Conservation (phyloP, 768 basidiomycete genomes). For the Termitomyces sp. region DNA sequence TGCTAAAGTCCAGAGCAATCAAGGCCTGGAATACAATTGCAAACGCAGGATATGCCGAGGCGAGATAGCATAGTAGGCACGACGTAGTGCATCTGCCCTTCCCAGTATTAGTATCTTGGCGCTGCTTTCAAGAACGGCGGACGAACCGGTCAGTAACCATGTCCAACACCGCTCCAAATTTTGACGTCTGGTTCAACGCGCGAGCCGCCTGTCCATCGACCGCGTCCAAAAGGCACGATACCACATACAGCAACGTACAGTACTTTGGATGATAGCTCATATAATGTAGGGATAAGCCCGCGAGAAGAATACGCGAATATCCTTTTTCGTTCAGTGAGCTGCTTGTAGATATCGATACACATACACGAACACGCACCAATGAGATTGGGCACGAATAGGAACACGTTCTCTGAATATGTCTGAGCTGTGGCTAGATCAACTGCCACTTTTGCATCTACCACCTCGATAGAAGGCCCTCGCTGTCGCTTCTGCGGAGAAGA, state of each 20-base stretch:
- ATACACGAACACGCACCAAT: conserved; percentile 57
- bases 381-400: conserved; percentile 94
- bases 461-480: conserved; percentile 49
- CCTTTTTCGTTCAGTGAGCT: conserved; percentile 38
- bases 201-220: conserved; percentile 93
- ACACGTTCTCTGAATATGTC: conserved; percentile 91
- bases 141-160: conserved; percentile 97
- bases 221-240: conserved; percentile 92
- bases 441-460: conserved; percentile 80
- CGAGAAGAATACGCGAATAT: conserved; percentile 86
- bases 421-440: conserved; percentile 85
- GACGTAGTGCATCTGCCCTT: conserved; percentile 85
- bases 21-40: conserved; percentile 90
- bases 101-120: not conserved
- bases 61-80: conserved; percentile 89
- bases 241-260: conserved; percentile 82
- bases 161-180: conserved; percentile 96
- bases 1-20: conserved; percentile 95
- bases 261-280: conserved; percentile 96
- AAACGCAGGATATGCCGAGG: conserved; percentile 81
- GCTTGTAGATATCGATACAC: conserved; percentile 1
- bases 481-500: conserved; percentile 35
- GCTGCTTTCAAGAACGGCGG: not conserved
- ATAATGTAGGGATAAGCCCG: conserved; percentile 80
- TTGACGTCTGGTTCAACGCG: conserved; percentile 82